phyloP scores from a whole-genome alignment of 1,284 basidiomycete genomes.

The Ceratobasidium sp. region DNA sequence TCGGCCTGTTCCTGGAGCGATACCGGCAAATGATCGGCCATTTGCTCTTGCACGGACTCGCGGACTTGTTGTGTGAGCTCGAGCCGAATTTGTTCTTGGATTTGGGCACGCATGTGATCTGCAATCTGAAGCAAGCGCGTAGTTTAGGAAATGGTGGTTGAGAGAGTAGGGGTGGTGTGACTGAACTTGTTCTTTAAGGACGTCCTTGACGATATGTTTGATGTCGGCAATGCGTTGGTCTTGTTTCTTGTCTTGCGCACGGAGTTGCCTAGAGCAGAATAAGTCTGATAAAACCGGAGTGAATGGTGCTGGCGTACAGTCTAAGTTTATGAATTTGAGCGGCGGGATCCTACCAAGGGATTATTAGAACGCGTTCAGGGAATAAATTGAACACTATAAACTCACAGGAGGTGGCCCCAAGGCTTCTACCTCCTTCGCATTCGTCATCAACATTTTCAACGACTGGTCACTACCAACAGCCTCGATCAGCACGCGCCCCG shows the following conservation, averaged over 20 bases:
- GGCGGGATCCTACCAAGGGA: slow-evolving; percentile 55
- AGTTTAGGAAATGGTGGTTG: background rate
- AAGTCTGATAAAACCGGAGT: background rate
- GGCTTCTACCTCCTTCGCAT: slow-evolving; percentile 37
- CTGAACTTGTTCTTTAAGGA: slow-evolving; percentile 57
- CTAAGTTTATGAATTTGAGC: slow-evolving; percentile 56
- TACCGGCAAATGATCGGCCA: slow-evolving; percentile 64
- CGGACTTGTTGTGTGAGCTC: slow-evolving; percentile 62
- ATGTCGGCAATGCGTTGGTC: slow-evolving; percentile 56
- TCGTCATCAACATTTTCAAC: slow-evolving; percentile 20
- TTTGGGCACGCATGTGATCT: slow-evolving; percentile 55
- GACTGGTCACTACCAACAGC: slow-evolving; percentile 15
- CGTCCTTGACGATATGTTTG: slow-evolving; percentile 58
- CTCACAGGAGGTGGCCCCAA: slow-evolving; percentile 35
- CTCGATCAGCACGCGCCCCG: background rate
- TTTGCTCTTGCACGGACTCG: slow-evolving; percentile 63
- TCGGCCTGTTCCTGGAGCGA: slow-evolving; percentile 62
- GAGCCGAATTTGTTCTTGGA: slow-evolving; percentile 58
- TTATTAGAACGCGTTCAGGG: too few species aligned
- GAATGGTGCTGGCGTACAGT: slow-evolving; percentile 15
- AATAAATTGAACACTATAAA: too few species aligned
- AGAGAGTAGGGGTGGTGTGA: background rate
- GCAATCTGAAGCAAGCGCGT: background rate
- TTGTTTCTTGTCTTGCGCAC: slow-evolving; percentile 58
- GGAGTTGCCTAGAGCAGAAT: slow-evolving; percentile 53